phyloP scores from a whole-genome alignment of 352 stramenopile species.

The Elongisporangium anandrum region DNA sequence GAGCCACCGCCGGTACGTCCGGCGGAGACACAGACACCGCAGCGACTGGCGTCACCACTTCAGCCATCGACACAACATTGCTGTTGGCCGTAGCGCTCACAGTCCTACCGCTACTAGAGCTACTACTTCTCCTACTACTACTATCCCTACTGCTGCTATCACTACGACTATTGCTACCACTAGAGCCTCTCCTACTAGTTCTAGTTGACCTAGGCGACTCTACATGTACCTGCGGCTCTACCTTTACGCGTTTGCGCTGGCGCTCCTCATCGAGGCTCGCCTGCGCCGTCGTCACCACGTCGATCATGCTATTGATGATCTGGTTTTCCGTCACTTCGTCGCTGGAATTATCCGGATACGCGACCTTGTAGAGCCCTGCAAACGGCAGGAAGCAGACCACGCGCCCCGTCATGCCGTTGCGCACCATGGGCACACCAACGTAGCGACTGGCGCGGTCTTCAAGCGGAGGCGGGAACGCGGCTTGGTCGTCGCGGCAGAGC shows the following conservation, averaged over 20 bases:
- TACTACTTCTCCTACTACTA: neutral
- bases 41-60: neutral
- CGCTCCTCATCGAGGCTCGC: conserved; percentile 1
- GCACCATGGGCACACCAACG: conserved; percentile 36
- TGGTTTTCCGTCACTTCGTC: conserved; percentile 45
- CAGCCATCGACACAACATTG: neutral
- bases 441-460: conserved; percentile 50
- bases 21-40: conserved; percentile 1
- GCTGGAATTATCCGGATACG: conserved; percentile 40
- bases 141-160: neutral
- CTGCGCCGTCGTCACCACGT: conserved; percentile 23
- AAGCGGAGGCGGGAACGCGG: conserved; percentile 41
- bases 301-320: conserved; percentile 61
- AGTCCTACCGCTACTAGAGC: neutral
- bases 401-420: conserved; percentile 13
- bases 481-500: conserved; percentile 37
- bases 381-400: conserved; percentile 65
- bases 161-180: neutral
- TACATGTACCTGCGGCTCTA: neutral
- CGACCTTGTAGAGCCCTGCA: conserved; percentile 44
- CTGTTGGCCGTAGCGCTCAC: neutral
- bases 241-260: neutral
- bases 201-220: neutral
- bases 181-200: neutral
- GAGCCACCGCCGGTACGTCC: neutral